These are phyloP conservation scores for Kwoniella dejecticola DNA, from an alignment of 768 basidiomycete species.

Conservation along the genomic window DNA sequence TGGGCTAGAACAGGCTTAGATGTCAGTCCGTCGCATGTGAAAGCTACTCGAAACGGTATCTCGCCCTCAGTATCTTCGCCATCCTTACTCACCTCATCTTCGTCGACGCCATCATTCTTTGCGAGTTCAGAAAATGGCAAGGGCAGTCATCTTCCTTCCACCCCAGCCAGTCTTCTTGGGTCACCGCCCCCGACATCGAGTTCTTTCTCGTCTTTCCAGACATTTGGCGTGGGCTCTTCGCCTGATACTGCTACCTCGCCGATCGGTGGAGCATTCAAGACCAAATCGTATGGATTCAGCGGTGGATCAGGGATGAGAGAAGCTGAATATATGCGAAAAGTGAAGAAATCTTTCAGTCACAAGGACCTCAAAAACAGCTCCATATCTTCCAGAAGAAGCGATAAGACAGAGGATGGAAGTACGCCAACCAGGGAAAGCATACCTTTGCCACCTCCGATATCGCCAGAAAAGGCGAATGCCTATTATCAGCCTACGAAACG, in stretches of 20 bases:
- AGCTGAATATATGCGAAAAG: slow-evolving; percentile 39
- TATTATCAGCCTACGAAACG: slow-evolving; percentile 5
- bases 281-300: slow-evolving; percentile 47
- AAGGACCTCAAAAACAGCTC: slow-evolving; percentile 30
- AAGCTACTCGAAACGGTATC: not conserved
- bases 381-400: slow-evolving; percentile 15
- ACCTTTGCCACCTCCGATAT: slow-evolving; percentile 23
- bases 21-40: not conserved
- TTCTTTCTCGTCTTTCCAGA: slow-evolving; percentile 41
- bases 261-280: slow-evolving; percentile 9
- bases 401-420: slow-evolving; percentile 12
- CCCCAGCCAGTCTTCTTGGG: not conserved
- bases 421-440: slow-evolving; percentile 17
- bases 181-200: slow-evolving; percentile 41
- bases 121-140: not conserved
- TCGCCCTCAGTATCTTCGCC: slow-evolving; percentile 5
- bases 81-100: slow-evolving; percentile 21
- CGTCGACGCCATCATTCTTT: slow-evolving; percentile 22
- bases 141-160: slow-evolving; percentile 1
- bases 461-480: slow-evolving; percentile 32
- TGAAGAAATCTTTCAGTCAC: slow-evolving; percentile 36
- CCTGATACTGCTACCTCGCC: not conserved
- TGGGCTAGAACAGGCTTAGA: slow-evolving; percentile 6
- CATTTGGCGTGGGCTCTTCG: slow-evolving; percentile 27
- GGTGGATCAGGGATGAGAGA: slow-evolving; percentile 41